Evolutionary conservation across 768 basidiomycete genomes (phyloP).

Genomic region (Phaeotremella fagi): DNA sequence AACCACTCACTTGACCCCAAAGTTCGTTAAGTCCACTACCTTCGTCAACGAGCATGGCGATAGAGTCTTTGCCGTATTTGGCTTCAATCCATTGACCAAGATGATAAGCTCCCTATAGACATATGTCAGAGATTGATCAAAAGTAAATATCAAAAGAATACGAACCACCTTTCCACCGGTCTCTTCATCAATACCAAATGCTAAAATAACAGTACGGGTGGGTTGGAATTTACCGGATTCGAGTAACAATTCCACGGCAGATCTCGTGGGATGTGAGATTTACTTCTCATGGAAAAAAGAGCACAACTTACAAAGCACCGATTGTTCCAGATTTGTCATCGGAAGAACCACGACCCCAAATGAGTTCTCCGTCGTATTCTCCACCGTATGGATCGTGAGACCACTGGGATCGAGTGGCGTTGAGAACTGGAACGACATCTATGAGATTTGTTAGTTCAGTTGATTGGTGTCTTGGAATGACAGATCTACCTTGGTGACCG

Average conservation of each 20-base stretch:
- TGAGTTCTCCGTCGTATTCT: conserved; percentile 28
- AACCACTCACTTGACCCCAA: conserved; percentile 26
- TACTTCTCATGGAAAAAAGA: background rate
- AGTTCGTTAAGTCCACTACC: conserved; percentile 28
- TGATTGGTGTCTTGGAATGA: background rate
- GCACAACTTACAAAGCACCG: conserved; percentile 32
- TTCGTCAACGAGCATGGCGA: conserved; percentile 42
- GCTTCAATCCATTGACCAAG: conserved; percentile 30
- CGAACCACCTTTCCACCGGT: conserved; percentile 42
- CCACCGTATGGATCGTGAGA: conserved; percentile 37
- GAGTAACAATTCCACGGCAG: conserved; percentile 40
- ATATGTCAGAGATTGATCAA: background rate
- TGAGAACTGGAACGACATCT: conserved; percentile 45
- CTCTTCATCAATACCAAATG: conserved; percentile 44
- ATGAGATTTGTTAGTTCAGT: background rate
- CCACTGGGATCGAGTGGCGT: conserved; percentile 31
- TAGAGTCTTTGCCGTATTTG: conserved; percentile 41
- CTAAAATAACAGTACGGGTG: conserved; percentile 34
- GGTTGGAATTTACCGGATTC: conserved; percentile 30
- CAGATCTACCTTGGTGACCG: conserved; percentile 39
- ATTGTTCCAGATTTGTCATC: conserved; percentile 46
- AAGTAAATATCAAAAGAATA: conserved; percentile 31
- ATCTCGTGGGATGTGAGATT: conserved; percentile 8
- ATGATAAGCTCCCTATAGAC: conserved; percentile 26
- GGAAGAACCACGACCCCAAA: conserved; percentile 45